Evolutionary conservation across 495 filamentous ascomycete species (phyloP), one percentile per base, ranked within the genome.

Genomic region (Terfezia boudieri): DNA sequence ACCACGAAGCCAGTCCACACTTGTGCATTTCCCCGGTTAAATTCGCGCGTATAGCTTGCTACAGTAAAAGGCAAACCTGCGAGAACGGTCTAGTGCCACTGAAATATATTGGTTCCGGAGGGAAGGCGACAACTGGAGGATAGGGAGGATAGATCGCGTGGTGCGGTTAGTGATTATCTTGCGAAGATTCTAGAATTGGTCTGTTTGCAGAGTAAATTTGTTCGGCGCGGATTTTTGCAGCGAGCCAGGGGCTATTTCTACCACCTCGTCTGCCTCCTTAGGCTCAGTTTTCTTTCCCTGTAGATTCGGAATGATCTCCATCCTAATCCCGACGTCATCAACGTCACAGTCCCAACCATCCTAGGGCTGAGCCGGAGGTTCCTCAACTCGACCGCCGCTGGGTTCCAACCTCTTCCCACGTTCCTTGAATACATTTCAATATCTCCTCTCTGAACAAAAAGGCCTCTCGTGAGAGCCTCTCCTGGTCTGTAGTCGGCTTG

Each of bases 401-500:
- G 0, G 74, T 74, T 7, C 67, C 69, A 20, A 72, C 57, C 26
- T 85, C 81, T 36, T 70, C 75, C 88, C 88, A 95, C 3, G 70
- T 73, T 2, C 79, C 88, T 4, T 68, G 69, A 2, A 94, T 65
- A 20, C 72, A 71, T 56, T 83, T 82, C 10, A 95, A 73, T 2
- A 95, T 73, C 62, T 80, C 82, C 62, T 92, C 83, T 8, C 88
- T 76, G 68, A 86, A 94, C 88, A 87, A 94, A 67, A 94, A 94
- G 2, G 81, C 79, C 69, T 94, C 86, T 41, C 88, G 75, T 46
- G 73, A 80, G 8, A 80, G 76, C 37, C 80, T 76, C 67, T 95
- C 87, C 23, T 74, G 76, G 56, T 90, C 84, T 2, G 84, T 81
- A 0, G 82, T 80, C 51, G 84, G 73, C 58, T 85, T 84, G 57